phyloP scores from a whole-genome alignment of 169 alveolate species.

The Plasmodium berghei region DNA sequence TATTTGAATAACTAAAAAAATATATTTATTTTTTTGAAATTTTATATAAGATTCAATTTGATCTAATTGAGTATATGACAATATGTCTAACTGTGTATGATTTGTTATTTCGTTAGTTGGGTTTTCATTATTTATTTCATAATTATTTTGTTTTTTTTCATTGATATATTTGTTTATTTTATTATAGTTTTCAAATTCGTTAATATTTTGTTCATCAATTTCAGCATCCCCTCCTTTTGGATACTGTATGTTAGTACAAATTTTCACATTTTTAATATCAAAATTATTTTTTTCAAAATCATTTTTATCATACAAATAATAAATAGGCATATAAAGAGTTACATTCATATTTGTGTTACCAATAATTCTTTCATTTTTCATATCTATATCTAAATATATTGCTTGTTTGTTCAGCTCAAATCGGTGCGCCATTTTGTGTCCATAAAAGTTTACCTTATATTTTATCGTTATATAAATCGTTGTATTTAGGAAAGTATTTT shows the following conservation, averaged over 20 bases:
- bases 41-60: constrained; percentile 38
- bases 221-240: background rate
- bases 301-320: constrained; percentile 58
- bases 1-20: constrained; percentile 46
- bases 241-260: background rate
- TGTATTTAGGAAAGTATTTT: background rate
- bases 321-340: constrained; percentile 66
- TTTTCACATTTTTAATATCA: constrained; percentile 35
- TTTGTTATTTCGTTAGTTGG: background rate
- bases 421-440: constrained; percentile 18
- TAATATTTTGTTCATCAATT: background rate
- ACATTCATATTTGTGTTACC: constrained; percentile 61
- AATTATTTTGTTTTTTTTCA: background rate
- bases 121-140: background rate
- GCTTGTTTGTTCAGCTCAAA: constrained; percentile 54
- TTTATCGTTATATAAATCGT: background rate
- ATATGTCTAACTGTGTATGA: background rate
- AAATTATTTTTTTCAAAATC: constrained; percentile 30
- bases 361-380: constrained; percentile 60
- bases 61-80: background rate
- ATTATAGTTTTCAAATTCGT: background rate
- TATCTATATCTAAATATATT: constrained; percentile 46
- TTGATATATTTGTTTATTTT: background rate
- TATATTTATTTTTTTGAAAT: constrained; percentile 49
- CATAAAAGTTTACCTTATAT: background rate